These are phyloP conservation scores for Diaporthe nobilis DNA, from an alignment of 2,329 filamentous ascomycete genomes.

Conservation along the genomic window DNA sequence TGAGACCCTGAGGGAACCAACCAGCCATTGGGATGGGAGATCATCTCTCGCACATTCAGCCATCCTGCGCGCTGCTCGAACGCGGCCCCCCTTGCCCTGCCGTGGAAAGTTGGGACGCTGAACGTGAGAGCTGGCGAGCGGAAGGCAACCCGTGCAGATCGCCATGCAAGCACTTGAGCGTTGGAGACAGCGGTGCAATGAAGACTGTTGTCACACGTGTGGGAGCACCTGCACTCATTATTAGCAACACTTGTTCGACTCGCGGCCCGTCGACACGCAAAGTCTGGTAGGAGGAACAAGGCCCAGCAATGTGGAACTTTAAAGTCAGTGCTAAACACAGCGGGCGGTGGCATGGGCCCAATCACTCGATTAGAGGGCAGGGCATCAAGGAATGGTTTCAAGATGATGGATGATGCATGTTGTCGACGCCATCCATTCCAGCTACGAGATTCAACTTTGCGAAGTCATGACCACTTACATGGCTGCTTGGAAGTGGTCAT, in stretches of 20 bases:
- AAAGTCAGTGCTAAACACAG: not conserved
- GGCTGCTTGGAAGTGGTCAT: not conserved
- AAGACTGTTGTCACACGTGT: not conserved
- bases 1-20: slow-evolving; percentile 13
- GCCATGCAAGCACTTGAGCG: slow-evolving; percentile 5
- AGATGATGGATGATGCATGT: not conserved
- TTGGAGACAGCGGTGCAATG: not conserved
- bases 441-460: not conserved
- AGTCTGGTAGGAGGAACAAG: not conserved
- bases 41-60: not conserved
- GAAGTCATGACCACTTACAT: not conserved
- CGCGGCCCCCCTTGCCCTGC: not conserved
- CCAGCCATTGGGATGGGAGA: slow-evolving; percentile 7
- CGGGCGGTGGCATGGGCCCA: slow-evolving; percentile 4
- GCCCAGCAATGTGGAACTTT: not conserved
- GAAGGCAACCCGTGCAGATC: slow-evolving; percentile 2
- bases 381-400: not conserved
- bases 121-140: slow-evolving; percentile 14
- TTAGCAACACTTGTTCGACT: not conserved
- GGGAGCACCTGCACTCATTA: not conserved
- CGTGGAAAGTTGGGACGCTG: not conserved
- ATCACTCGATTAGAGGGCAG: not conserved
- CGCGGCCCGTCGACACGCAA: not conserved
- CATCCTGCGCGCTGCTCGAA: not conserved
- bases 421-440: slow-evolving; percentile 2